Base-by-base conservation (phyloP, 2,329 filamentous ascomycete species). In the Sporothrix pseudoabietina region DNA sequence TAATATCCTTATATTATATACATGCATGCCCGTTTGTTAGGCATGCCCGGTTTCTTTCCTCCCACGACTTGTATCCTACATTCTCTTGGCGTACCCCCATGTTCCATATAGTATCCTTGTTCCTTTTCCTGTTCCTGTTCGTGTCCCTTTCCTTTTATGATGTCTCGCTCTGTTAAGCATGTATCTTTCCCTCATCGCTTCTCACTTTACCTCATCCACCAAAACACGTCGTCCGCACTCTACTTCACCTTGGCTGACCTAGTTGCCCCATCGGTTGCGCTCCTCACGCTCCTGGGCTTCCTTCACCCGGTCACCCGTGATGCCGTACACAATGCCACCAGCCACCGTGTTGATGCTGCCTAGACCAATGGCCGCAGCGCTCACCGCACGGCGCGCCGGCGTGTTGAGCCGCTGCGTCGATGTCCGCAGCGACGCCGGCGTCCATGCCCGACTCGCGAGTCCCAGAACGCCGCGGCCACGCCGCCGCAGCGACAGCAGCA, bases 401-500 rank as follows among this genome's bases (percentile, higher is more conserved):
- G 76, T 77, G 49, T 76, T 59, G 63, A 73, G 55, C 12, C 76
- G 76, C 55, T 75, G 75, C 14, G 83, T 82, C 76, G 88, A 83
- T 74, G 83, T 84, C 30, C 76, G 74, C 74, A 81, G 76, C 72
- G 78, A 72, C 57, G 79, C 78, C 49, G 81, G 80, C 12, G 70
- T 74, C 75, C 74, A 77, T n/a, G 63, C 32, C 2, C 57, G 54
- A 8, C 32, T 26, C 26, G 26, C 26, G 26, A 26, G 26, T 26
- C 26, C n/a, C 81, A 69, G 10, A 69, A 59, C 30, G 30, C 47
- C 52, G 7, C n/a, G 19, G 47, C 59, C 32, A 1, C 83, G 83
- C 26, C 85, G 80, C 3, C 87, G 85, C 74, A 87, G 79, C 1
- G 87, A 87, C 69, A 89, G 81, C 52, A 89, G 80, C 4, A 85